phyloP scores from a whole-genome alignment of 495 filamentous ascomycete species.

The Sordaria brevicollis region DNA sequence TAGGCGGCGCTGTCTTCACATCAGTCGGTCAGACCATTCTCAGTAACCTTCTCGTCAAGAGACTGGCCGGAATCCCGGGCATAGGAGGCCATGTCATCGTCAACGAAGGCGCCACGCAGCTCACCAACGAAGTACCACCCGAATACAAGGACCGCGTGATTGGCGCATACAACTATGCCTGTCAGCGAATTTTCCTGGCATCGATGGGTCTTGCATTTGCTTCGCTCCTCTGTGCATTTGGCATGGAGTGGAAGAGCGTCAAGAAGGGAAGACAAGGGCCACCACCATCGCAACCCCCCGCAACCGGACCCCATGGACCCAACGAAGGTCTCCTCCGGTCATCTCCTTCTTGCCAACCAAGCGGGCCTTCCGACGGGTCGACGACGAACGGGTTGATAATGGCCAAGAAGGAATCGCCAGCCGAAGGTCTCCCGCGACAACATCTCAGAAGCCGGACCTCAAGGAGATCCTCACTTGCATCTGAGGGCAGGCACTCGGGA shows the following conservation, averaged over 20 bases:
- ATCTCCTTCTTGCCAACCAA: background rate
- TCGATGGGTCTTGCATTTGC: constrained; percentile 43
- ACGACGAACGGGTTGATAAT: background rate
- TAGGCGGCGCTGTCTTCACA: constrained; percentile 58
- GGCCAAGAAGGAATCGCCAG: background rate
- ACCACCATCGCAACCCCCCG: background rate
- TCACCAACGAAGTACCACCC: constrained; percentile 31
- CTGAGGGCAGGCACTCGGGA: background rate
- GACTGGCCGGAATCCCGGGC: constrained; percentile 32
- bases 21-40: constrained; percentile 55
- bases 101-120: constrained; percentile 48
- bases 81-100: constrained; percentile 41
- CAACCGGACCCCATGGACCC: constrained; percentile 9
- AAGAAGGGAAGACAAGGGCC: constrained; percentile 30
- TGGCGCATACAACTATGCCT: constrained; percentile 47
- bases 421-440: background rate
- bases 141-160: constrained; percentile 33
- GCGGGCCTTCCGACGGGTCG: background rate
- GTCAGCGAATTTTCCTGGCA: constrained; percentile 43
- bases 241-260: constrained; percentile 54
- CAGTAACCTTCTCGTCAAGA: constrained; percentile 44
- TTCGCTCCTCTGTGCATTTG: constrained; percentile 38
- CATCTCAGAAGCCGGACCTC: background rate
- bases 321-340: background rate
- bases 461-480: background rate